Evolutionary conservation across 2,329 filamentous ascomycete genomes (phyloP), one percentile per base, ranked within the genome.

Genomic region (Sporothrix schenckii): DNA sequence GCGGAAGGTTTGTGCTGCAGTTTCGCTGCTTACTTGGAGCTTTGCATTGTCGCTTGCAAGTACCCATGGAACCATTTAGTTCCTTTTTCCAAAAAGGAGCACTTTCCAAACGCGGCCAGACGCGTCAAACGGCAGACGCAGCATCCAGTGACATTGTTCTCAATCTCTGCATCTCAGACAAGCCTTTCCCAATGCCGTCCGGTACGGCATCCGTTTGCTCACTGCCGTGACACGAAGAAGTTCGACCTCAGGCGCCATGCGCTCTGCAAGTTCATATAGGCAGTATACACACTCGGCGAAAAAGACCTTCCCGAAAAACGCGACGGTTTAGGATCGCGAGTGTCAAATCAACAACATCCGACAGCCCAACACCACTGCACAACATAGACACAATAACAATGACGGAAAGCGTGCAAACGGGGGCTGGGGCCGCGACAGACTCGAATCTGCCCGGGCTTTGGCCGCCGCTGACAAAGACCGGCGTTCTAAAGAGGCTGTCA

Each of bases 401-500:
- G 47, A n/a, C 47, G 3, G 21, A 47, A 9, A 49, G 11, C 34
- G 11, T 41, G 2, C 34, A 13, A 11, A 9, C 39, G 16, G 9
- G 14, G n/a, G 13, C 58, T 14, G 13, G 19, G 13, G 4, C 39
- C 9, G 24, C 52, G 63, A 13, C 24, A 47, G 27, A 30, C 10
- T 10, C 34, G 14, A n/a, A 10, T 16, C 41, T 65, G 24, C 44
- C 61, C 30, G 7, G 6, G 30, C 54, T 58, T 16, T 24, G n/a
- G n/a, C 30, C 13, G 19, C 72, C 66, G 27, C 50, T 56, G 4
- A 60, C 24, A n/a, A 54, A 56, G 3, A 56, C 27, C 2, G 61
- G 66, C 16, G 19, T 30, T 10, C 24, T 78, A 0, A 77, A 75
- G 13, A 76, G 76, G 7, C 77, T 72, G 14, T 72, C 78, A 24